Percentiles rank a stretch among this genome's conserved stretches.
These are phyloP conservation scores for Alternaria tenuissima DNA, from an alignment of 2,329 filamentous ascomycete genomes.

Conservation along the genomic window DNA sequence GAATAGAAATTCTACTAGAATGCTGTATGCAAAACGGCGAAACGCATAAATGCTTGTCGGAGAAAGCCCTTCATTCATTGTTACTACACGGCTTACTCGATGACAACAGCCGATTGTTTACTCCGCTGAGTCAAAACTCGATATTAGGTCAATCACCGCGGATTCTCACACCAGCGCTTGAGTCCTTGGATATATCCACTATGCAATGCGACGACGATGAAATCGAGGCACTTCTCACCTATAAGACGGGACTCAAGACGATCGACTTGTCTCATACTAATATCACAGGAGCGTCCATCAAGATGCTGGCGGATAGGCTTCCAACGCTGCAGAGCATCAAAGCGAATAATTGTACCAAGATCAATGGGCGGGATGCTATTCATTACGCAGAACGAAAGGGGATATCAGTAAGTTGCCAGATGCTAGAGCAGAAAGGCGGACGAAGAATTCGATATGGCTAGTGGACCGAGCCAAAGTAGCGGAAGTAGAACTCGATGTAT, in stretches of 20 bases:
- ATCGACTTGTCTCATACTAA: conserved; percentile 50
- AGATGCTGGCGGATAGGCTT: conserved; percentile 44
- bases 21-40: conserved; percentile 1
- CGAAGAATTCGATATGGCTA: conserved; percentile 24
- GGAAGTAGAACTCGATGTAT: background rate
- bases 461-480: background rate
- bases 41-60: background rate
- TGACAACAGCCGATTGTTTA: background rate
- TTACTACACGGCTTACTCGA: background rate
- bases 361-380: conserved; percentile 52
- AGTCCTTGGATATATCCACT: conserved; percentile 24
- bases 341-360: conserved; percentile 46
- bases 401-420: conserved; percentile 28
- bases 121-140: background rate
- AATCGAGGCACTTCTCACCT: conserved; percentile 36
- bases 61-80: conserved; percentile 9
- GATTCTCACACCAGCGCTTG: conserved; percentile 31
- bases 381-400: conserved; percentile 52
- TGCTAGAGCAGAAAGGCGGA: conserved; percentile 29
- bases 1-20: conserved; percentile 26
- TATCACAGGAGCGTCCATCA: conserved; percentile 54
- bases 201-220: conserved; percentile 41
- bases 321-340: conserved; percentile 40
- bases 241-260: conserved; percentile 25
- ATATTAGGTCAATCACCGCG: conserved; percentile 29